Conservation (phyloP, 2,329 filamentous ascomycete species). For the Lizonia empirigonia region DNA sequence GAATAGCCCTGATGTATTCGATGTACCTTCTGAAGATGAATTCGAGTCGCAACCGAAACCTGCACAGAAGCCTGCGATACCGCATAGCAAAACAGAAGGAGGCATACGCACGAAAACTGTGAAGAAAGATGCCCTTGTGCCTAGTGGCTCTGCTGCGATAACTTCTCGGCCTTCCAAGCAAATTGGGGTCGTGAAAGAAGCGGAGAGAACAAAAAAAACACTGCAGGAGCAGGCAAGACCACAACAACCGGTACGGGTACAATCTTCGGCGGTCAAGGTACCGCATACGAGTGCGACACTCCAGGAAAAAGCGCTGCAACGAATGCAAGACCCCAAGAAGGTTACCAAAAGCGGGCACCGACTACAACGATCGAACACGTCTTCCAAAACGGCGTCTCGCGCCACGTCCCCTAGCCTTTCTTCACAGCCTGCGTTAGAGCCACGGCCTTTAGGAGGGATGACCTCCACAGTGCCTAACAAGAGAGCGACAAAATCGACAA, state of each 20-base stretch:
- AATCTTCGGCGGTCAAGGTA: background rate
- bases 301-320: slow-evolving; percentile 21
- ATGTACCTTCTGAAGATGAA: slow-evolving; percentile 50
- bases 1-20: slow-evolving; percentile 44
- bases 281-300: background rate
- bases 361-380: slow-evolving; percentile 11
- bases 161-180: slow-evolving; percentile 16
- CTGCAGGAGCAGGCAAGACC: slow-evolving; percentile 8
- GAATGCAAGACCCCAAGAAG: slow-evolving; percentile 7
- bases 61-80: slow-evolving; percentile 23
- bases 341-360: background rate
- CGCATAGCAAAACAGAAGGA: slow-evolving; percentile 18
- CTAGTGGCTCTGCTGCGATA: slow-evolving; percentile 6
- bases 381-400: slow-evolving; percentile 22
- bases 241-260: background rate
- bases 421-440: background rate
- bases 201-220: slow-evolving; percentile 7
- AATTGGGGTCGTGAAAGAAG: slow-evolving; percentile 12
- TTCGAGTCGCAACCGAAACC: slow-evolving; percentile 16
- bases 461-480: background rate
- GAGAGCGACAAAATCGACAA: slow-evolving; percentile 13
- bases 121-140: slow-evolving; percentile 7
- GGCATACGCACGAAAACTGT: slow-evolving; percentile 17
- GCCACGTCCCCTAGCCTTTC: slow-evolving; percentile 20
- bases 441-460: background rate